Base-by-base conservation (phyloP, 2,329 filamentous ascomycete genomes). In the Cadophora gregata region DNA sequence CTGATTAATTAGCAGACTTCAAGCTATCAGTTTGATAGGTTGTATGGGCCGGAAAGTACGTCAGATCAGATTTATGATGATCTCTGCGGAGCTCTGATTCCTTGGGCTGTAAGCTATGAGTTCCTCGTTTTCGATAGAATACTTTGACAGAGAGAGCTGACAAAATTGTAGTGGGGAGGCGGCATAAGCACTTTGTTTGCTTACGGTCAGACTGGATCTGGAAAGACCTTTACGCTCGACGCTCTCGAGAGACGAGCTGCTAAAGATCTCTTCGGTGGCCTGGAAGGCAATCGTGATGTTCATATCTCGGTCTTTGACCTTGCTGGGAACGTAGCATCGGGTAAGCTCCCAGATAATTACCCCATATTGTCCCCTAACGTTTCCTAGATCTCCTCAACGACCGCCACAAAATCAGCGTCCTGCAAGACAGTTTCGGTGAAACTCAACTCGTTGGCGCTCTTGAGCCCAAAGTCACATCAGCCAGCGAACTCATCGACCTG, bases 251-350 rank as follows among this genome's bases (percentile, higher is more conserved):
- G 78, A 12, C 76, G 82, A 2, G 79, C 81, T 6, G 79, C 79
- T 1, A 74, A 77, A 45, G 79, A 81, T 62, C 73, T 83, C 6
- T 97, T 90, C 86, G 97, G 97, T 93, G 95, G 95, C 53, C 87
- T 84, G 1, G 82, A 89, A 3, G 87, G 95, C 70, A 91, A 93
- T 0, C 93, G 95, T 3, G 84, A 97, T 64, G 97, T 98, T 69
- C 95, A 95, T 6, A 87, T 93, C 33, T 97, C 93, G 10, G 97
- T 94, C 79, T 90, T 97, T 79, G 95, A 97, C 78, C 84, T 98
- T 61, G 97, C 97, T 77, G 89, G 97, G 81, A 90, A 94, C 68
- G 85, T 87, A 50, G 89, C 91, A 70, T 79, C 77, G 1, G 81
- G 62, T 59, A 4, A 24, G 19, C 19, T 16, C 16, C 27, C 36